Evolutionary conservation across 768 basidiomycete species (phyloP).

Genomic region (Filobasidium wieringae): DNA sequence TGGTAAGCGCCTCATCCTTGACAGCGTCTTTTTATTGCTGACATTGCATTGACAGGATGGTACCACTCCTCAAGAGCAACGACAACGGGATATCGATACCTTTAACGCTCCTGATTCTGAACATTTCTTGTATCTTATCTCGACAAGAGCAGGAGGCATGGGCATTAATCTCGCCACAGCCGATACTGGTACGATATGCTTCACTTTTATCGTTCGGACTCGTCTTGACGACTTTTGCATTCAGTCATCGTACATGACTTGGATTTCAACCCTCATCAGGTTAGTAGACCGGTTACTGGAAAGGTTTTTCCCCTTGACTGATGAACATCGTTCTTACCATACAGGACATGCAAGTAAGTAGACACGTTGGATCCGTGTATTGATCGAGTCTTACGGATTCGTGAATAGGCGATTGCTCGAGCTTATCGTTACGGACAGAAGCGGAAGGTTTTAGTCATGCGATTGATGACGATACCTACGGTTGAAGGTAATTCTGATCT

Average conservation of each 20-base stretch:
- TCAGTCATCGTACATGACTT: constrained; percentile 57
- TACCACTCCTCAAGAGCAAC: constrained; percentile 64
- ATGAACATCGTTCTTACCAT: background rate
- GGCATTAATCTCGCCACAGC: constrained; percentile 77
- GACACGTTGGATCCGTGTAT: background rate
- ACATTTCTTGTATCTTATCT: constrained; percentile 78
- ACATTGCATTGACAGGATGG: constrained; percentile 55
- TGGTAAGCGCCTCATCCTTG: constrained; percentile 44
- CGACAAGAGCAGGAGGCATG: constrained; percentile 82
- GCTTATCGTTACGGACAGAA: constrained; percentile 89
- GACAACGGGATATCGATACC: constrained; percentile 89
- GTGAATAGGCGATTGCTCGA: constrained; percentile 71
- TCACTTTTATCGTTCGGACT: constrained; percentile 12
- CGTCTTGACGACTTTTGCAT: no score
- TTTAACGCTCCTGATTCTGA: constrained; percentile 83
- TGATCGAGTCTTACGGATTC: background rate
- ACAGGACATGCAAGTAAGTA: constrained; percentile 66
- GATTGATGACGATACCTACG: constrained; percentile 86
- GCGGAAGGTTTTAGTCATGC: constrained; percentile 90
- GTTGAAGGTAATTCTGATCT: constrained; percentile 55
- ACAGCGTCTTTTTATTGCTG: background rate
- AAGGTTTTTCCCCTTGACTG: background rate
- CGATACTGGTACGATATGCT: constrained; percentile 56
- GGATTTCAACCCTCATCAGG: constrained; percentile 95
- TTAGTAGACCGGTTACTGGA: background rate